Evolutionary conservation across 768 basidiomycete genomes (phyloP).

Genomic region (Obba rivulosa): DNA sequence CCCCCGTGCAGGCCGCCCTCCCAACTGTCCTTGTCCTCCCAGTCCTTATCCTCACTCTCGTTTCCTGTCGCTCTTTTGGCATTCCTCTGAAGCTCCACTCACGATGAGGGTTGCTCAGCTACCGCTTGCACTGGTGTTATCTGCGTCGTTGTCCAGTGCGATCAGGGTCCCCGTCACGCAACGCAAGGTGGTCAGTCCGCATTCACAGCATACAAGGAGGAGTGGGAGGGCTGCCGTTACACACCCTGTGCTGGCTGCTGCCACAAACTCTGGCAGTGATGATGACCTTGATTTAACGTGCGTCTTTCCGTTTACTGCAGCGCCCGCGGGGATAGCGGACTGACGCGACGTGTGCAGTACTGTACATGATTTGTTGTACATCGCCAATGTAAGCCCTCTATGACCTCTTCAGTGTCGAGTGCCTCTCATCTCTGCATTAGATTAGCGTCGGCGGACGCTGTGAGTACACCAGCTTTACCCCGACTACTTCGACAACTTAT

Average conservation of each 20-base stretch:
- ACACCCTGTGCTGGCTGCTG: conserved; percentile 24
- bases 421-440: conserved; percentile 30
- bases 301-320: background rate
- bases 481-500: conserved; percentile 5
- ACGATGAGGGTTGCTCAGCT: conserved; percentile 5
- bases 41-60: conserved; percentile 15
- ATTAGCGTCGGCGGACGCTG: conserved; percentile 52
- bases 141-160: conserved; percentile 37
- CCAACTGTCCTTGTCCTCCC: conserved; percentile 10
- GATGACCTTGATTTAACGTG: conserved; percentile 31
- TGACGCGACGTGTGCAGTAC: conserved; percentile 39
- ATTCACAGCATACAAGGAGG: conserved; percentile 28
- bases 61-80: conserved; percentile 18
- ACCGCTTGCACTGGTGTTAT: background rate
- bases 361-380: conserved; percentile 72
- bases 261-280: conserved; percentile 20
- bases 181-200: conserved; percentile 21
- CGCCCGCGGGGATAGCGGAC: background rate
- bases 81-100: background rate
- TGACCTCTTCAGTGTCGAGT: background rate
- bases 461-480: background rate
- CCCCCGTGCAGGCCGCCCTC: conserved; percentile 5
- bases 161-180: conserved; percentile 44
- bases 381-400: conserved; percentile 58
- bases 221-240: conserved; percentile 23